Evolutionary conservation across 2,329 filamentous ascomycete species (phyloP), one percentile per base, ranked within the genome.

Genomic region (Fusarium coicis): DNA sequence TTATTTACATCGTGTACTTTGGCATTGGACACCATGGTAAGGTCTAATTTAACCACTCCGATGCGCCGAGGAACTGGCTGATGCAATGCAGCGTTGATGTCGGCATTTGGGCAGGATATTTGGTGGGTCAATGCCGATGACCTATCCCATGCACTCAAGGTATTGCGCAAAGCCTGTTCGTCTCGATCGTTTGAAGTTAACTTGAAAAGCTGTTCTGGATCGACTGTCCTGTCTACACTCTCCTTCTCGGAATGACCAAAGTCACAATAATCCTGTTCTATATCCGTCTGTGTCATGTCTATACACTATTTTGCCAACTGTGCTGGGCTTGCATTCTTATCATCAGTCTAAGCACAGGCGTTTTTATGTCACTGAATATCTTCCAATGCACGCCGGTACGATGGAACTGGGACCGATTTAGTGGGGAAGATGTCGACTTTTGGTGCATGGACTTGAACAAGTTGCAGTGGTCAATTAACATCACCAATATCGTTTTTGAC

Each of bases 1-100:
- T 49, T 5, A 63, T 68, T 12, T 68, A 68, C 2, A 37, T 68
- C 0, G 63, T 68, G 0, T 68, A 68, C 12, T 68, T 68, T 14
- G 65, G 65, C 2, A 68, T 68, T n/a, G 65, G 65, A 4, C 65
- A 68, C 3, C 65, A 68, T 50, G 63, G 65, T 68, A n/a, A 36
- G 39, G 10, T 6, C 28, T 1, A 3, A 4, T 2, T 12, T 7
- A 19, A 26, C 15, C 18, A 5, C 7, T 19, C 42, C 4, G 16
- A n/a, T 12, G 3, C 7, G 3, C 10, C 8, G 32, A 26, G 12
- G 2, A 37, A 16, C 6, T 37, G 15, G 3, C 49, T 53, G 5
- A 53, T 16, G 1, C 5, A 7, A 4, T 1, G 1, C 1, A 68
- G 65, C 63, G 0, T 49, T 68, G 2, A 68, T 68, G 65, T 68